These are phyloP conservation scores for Dioscorea cayenensis DNA, from an alignment of 116 monocot genomes.

Conservation along the genomic window DNA sequence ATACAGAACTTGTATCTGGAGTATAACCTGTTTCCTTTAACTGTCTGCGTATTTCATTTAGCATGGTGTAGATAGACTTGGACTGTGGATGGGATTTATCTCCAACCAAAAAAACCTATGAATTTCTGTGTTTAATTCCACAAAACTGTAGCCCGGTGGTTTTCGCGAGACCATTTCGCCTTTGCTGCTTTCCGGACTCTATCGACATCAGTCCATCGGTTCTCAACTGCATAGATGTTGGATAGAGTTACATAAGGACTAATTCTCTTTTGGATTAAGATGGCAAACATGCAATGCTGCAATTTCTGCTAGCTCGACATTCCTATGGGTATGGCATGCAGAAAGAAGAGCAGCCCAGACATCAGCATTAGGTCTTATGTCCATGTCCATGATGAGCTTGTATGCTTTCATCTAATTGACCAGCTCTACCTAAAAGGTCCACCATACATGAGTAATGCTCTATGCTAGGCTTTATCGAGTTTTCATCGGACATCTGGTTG, in stretches of 20 bases:
- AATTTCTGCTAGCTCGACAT: slow-evolving; percentile 40
- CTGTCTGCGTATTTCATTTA: slow-evolving; percentile 19
- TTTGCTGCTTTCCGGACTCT: slow-evolving; percentile 30
- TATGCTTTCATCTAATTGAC: slow-evolving; percentile 42
- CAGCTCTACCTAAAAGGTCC: slow-evolving; percentile 56
- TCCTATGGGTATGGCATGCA: slow-evolving; percentile 41
- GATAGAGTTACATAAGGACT: slow-evolving; percentile 44
- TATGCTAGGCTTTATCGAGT: slow-evolving; percentile 21
- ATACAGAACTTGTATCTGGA: slow-evolving; percentile 34
- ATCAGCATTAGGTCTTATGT: slow-evolving; percentile 27
- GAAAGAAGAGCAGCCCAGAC: slow-evolving; percentile 55
- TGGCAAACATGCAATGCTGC: slow-evolving; percentile 26
- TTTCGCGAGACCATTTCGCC: slow-evolving; percentile 38
- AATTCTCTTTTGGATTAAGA: slow-evolving; percentile 24
- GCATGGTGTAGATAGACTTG: slow-evolving; percentile 19
- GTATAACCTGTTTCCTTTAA: slow-evolving; percentile 30
- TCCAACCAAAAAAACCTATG: slow-evolving; percentile 44
- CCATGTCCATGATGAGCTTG: slow-evolving; percentile 32
- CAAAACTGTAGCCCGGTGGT: slow-evolving; percentile 43
- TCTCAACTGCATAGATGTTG: slow-evolving; percentile 40
- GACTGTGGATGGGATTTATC: slow-evolving; percentile 41
- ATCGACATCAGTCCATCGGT: slow-evolving; percentile 40
- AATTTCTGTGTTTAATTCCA: slow-evolving; percentile 28
- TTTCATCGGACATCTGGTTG: slow-evolving; percentile 28
- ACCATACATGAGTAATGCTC: slow-evolving; percentile 60